Evolutionary conservation across 1,284 basidiomycete species (phyloP).

Genomic region (Exobasidium rhododendri): DNA sequence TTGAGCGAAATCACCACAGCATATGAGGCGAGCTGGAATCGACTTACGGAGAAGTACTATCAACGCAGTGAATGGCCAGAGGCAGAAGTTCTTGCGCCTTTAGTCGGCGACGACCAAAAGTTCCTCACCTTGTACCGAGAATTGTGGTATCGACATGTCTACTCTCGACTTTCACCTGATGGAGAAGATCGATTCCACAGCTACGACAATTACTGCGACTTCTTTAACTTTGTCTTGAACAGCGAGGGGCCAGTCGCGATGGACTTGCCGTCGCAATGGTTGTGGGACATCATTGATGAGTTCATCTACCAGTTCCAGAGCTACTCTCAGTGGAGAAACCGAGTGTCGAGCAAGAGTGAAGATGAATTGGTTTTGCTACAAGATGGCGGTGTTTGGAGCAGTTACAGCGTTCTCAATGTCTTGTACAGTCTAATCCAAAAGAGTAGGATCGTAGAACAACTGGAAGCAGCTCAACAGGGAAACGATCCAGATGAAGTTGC

Average conservation of each 20-base stretch:
- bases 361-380: slow-evolving; percentile 64
- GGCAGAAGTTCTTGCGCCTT: slow-evolving; percentile 86
- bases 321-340: slow-evolving; percentile 76
- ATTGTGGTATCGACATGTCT: slow-evolving; percentile 85
- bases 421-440: slow-evolving; percentile 97
- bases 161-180: slow-evolving; percentile 88
- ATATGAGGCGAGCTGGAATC: slow-evolving; percentile 95
- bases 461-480: slow-evolving; percentile 74
- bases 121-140: slow-evolving; percentile 96
- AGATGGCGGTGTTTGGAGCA: slow-evolving; percentile 74
- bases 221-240: slow-evolving; percentile 89
- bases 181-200: slow-evolving; percentile 97
- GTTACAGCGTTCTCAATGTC: slow-evolving; percentile 95
- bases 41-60: slow-evolving; percentile 92
- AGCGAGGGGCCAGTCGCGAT: slow-evolving; percentile 88
- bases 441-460: slow-evolving; percentile 88
- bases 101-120: slow-evolving; percentile 61
- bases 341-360: slow-evolving; percentile 78
- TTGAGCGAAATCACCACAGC: slow-evolving; percentile 74
- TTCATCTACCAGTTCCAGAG: slow-evolving; percentile 99
- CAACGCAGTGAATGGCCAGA: slow-evolving; percentile 94
- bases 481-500: slow-evolving; percentile 73
- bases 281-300: slow-evolving; percentile 99
- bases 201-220: slow-evolving; percentile 97
- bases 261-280: slow-evolving; percentile 92